Percentiles rank a stretch among this genome's conserved stretches.
phyloP scores from a whole-genome alignment of 169 alveolate species.

The Eimeria sp. region DNA sequence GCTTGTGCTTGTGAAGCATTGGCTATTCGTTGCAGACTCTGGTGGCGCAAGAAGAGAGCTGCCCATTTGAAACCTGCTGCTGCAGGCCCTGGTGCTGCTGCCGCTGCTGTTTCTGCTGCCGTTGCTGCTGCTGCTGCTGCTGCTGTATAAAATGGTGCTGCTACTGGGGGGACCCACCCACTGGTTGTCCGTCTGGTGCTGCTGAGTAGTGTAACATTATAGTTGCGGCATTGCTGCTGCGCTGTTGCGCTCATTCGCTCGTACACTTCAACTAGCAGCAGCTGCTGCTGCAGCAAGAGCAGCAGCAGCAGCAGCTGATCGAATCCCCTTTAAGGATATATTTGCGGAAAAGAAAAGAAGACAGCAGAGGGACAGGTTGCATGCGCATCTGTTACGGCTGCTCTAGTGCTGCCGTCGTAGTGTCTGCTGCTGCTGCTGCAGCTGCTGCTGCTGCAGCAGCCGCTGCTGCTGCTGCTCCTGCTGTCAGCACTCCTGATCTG shows the following conservation, averaged over 20 bases:
- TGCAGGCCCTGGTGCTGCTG: conserved; percentile 53
- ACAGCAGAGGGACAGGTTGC: background rate
- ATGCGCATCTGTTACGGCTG: background rate
- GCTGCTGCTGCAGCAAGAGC: background rate
- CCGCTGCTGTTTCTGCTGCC: conserved; percentile 39
- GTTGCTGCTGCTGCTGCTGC: conserved; percentile 16
- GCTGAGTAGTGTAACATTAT: background rate
- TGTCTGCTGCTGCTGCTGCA: conserved; percentile 9
- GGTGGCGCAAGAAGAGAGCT: background rate
- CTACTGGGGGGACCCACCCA: background rate
- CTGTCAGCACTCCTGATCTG: conserved; percentile 19
- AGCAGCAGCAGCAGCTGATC: conserved; percentile 3
- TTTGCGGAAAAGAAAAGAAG: background rate
- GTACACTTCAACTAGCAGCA: background rate
- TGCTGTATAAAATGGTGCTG: background rate
- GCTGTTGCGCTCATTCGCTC: background rate
- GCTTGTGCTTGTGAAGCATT: conserved; percentile 48
- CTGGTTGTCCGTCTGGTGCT: background rate
- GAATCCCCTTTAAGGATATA: background rate
- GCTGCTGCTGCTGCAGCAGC: conserved; percentile 18
- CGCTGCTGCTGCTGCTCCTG: background rate
- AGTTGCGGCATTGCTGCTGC: background rate
- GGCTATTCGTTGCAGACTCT: background rate
- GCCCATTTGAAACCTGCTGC: conserved; percentile 5
- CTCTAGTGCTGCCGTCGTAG: background rate